Evolutionary conservation across 2,329 filamentous ascomycete genomes (phyloP).

Genomic region (Trichoderma brevicompactum): DNA sequence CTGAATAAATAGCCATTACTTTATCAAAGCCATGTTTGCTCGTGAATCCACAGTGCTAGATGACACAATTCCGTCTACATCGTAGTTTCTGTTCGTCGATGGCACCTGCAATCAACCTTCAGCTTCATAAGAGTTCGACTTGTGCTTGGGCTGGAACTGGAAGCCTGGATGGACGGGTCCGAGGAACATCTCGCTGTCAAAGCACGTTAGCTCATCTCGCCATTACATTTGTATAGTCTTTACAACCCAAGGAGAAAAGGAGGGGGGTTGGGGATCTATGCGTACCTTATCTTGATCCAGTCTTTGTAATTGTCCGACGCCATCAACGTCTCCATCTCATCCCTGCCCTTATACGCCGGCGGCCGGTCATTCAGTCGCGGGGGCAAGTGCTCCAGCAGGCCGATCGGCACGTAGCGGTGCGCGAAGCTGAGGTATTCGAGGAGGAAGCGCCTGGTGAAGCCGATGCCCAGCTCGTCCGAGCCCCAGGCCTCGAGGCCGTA

Average conservation of each 20-base stretch:
- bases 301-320: conserved; percentile 91
- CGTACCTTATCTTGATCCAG: conserved; percentile 97
- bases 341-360: conserved; percentile 78
- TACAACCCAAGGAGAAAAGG: neutral
- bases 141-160: conserved; percentile 96
- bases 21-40: neutral
- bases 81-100: neutral
- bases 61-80: neutral
- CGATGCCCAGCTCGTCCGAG: conserved; percentile 90
- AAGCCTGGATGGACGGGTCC: conserved; percentile 89
- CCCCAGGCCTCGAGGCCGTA: conserved; percentile 96
- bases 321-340: conserved; percentile 93
- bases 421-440: conserved; percentile 96
- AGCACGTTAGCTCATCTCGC: conserved; percentile 6
- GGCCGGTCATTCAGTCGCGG: conserved; percentile 88
- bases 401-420: conserved; percentile 87
- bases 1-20: too few species aligned
- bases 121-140: conserved; percentile 86
- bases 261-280: conserved; percentile 31
- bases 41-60: neutral
- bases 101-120: conserved; percentile 57
- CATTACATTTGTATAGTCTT: neutral
- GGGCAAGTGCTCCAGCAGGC: conserved; percentile 84
- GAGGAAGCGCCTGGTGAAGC: conserved; percentile 87
- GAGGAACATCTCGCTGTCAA: conserved; percentile 89